Evolutionary conservation across 306 rosid genomes (phyloP).

Genomic region (Quercus gilva): DNA sequence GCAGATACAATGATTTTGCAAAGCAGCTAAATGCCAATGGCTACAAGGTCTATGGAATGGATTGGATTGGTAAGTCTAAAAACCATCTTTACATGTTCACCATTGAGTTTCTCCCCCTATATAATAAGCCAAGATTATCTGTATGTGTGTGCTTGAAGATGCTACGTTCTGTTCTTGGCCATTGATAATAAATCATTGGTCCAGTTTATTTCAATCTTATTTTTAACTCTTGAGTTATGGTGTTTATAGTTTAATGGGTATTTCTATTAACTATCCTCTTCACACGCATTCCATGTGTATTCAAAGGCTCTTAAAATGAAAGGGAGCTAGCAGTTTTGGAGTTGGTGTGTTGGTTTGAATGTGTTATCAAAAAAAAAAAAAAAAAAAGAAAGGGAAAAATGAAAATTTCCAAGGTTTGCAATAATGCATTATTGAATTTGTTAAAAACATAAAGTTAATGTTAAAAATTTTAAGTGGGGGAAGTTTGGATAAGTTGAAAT

Average conservation of each 20-base stretch:
- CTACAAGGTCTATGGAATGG: constrained; percentile 89
- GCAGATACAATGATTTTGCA: constrained; percentile 77
- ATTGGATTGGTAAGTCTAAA: constrained; percentile 82
- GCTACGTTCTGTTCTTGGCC: neutral
- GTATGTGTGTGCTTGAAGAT: neutral
- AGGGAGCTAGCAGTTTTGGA: no score
- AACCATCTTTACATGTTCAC: neutral
- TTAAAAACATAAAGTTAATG: no score
- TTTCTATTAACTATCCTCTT: neutral
- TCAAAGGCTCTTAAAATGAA: no score
- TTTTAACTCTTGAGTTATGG: neutral
- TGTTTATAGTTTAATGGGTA: neutral
- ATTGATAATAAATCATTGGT: neutral
- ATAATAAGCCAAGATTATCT: neutral
- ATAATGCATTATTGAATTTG: no score
- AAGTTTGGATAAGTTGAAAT: no score
- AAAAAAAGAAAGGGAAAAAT: no score
- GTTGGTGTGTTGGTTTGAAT: no score
- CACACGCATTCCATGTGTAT: no score
- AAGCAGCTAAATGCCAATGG: constrained; percentile 79
- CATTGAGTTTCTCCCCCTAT: neutral
- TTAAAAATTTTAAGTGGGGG: no score
- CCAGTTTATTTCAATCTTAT: neutral
- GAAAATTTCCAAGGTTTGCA: no score
- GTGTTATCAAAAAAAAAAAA: no score